These are phyloP conservation scores for Salix viminalis DNA, from an alignment of 345 rosid species.

Conservation along the genomic window DNA sequence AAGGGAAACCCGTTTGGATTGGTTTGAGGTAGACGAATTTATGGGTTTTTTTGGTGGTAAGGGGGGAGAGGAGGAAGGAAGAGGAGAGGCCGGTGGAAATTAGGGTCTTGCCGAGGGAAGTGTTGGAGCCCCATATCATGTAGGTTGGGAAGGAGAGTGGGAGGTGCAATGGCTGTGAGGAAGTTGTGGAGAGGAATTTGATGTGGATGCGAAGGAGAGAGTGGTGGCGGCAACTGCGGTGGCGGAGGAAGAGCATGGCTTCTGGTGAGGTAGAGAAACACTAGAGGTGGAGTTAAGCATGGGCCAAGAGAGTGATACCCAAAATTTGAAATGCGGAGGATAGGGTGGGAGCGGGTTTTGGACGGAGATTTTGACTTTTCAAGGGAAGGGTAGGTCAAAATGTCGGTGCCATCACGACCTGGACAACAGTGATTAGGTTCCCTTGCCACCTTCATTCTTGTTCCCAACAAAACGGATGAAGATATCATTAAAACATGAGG, in stretches of 20 bases:
- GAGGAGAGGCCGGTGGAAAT: conserved; percentile 88
- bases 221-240: not conserved
- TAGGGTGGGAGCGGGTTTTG: not conserved
- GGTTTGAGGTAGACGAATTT: conserved; percentile 81
- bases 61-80: conserved; percentile 62
- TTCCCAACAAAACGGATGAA: too few species aligned
- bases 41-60: not conserved
- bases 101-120: conserved; percentile 90
- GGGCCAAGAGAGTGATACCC: not conserved
- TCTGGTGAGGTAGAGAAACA: not conserved
- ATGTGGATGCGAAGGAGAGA: not conserved
- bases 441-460: too few species aligned
- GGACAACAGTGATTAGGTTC: too few species aligned
- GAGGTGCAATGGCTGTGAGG: conserved; percentile 3
- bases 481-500: too few species aligned
- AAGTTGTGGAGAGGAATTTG: conserved; percentile 8
- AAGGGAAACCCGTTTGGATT: conserved; percentile 84
- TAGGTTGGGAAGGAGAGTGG: conserved; percentile 74
- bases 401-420: too few species aligned
- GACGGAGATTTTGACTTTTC: too few species aligned
- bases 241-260: not conserved
- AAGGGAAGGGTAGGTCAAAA: too few species aligned
- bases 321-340: conserved; percentile 2
- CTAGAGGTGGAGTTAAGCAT: not conserved
- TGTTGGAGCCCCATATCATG: conserved; percentile 79